Conservation (phyloP, 2,329 filamentous ascomycete genomes). For the Trichophyton simii region DNA sequence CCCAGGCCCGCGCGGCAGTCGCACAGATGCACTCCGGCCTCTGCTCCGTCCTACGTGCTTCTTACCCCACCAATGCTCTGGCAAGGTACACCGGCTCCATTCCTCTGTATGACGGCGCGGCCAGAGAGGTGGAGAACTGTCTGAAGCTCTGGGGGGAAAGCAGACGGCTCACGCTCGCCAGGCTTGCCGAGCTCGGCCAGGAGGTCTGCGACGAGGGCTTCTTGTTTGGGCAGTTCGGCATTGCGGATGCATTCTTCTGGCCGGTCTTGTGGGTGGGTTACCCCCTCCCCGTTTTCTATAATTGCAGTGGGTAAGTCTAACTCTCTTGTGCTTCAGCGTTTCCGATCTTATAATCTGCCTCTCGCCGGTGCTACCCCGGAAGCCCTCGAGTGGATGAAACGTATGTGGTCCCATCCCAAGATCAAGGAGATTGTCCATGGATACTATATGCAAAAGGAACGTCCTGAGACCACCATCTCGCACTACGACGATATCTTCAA, state of each 20-base stretch:
- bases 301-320: background rate
- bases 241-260: conserved; percentile 30
- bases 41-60: conserved; percentile 15
- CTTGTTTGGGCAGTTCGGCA: conserved; percentile 27
- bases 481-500: conserved; percentile 24
- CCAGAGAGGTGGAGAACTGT: conserved; percentile 18
- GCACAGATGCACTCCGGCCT: conserved; percentile 28
- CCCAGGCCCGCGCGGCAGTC: conserved; percentile 21
- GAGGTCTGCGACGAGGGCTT: conserved; percentile 21
- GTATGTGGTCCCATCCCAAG: conserved; percentile 23
- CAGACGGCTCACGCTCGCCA: conserved; percentile 16
- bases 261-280: conserved; percentile 26
- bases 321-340: conserved; percentile 17
- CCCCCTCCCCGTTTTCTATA: background rate
- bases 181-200: conserved; percentile 17
- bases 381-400: conserved; percentile 23
- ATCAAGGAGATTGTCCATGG: conserved; percentile 16
- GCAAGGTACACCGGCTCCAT: conserved; percentile 23
- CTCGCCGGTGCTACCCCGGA: conserved; percentile 18
- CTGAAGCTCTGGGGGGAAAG: conserved; percentile 21
- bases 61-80: conserved; percentile 21
- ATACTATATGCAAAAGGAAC: conserved; percentile 21
- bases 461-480: conserved; percentile 19
- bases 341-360: conserved; percentile 23
- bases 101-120: conserved; percentile 17